Conservation (phyloP, 148 eudicot genomes). For the Persicaria tinctoria region DNA sequence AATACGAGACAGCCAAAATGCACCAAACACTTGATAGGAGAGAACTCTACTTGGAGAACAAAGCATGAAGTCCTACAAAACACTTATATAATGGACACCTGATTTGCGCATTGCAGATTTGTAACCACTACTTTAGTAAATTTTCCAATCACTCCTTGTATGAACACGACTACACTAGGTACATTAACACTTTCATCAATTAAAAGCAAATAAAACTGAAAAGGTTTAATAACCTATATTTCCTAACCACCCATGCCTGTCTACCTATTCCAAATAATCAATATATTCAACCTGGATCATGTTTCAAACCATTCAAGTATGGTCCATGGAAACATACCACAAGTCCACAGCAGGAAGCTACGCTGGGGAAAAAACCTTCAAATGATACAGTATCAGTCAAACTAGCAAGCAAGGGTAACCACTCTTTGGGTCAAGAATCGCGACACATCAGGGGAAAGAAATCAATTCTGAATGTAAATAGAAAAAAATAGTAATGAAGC, state of each 20-base stretch:
- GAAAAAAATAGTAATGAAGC: slow-evolving; percentile 13
- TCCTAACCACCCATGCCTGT: not conserved
- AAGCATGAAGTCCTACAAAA: too few relatives aligned
- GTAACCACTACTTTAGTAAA: not conserved
- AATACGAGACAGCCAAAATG: too few relatives aligned
- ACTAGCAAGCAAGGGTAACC: not conserved
- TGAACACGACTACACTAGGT: not conserved
- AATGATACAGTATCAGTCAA: not conserved
- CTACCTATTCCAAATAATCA: not conserved
- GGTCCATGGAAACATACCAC: not conserved
- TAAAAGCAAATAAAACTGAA: not conserved
- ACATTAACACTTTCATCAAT: not conserved
- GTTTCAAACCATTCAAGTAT: not conserved
- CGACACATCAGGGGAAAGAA: not conserved
- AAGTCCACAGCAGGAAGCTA: too few relatives aligned
- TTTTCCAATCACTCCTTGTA: not conserved
- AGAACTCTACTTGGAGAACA: too few relatives aligned
- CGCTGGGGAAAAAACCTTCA: not conserved
- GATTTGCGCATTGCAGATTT: too few relatives aligned
- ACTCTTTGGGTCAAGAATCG: not conserved
- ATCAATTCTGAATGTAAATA: not conserved
- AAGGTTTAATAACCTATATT: not conserved
- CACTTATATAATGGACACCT: too few relatives aligned
- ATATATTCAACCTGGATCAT: not conserved
- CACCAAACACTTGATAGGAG: too few relatives aligned